Conservation (phyloP, 176 grass and related monocot genomes). For the Oryza glumipatula region DNA sequence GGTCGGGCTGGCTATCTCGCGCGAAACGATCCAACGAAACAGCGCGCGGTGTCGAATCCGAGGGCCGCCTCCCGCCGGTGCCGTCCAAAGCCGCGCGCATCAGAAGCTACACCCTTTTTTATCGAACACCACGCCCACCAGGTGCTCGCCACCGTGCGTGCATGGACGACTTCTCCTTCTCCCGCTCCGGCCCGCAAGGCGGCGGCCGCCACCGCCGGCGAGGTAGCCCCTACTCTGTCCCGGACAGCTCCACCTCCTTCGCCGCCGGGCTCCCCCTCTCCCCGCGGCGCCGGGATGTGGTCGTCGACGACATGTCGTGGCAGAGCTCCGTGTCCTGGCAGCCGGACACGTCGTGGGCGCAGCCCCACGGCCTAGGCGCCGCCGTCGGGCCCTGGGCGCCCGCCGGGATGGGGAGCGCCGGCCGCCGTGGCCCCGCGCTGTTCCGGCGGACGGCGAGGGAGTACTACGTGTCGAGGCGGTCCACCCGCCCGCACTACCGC, state of each 20-base stretch:
- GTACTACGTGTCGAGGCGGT: constrained; percentile 49
- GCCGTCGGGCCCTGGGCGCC: constrained; percentile 62
- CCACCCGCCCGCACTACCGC: not conserved
- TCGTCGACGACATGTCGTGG: constrained; percentile 60
- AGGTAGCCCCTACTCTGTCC: constrained; percentile 23
- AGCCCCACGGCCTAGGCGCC: constrained; percentile 61
- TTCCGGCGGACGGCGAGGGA: constrained; percentile 66
- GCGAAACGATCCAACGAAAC: not conserved
- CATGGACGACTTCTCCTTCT: constrained; percentile 72
- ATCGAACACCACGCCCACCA: not conserved
- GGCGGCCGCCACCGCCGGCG: constrained; percentile 18
- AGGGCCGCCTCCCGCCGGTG: constrained; percentile 28
- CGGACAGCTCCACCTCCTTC: constrained; percentile 34
- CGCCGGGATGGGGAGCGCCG: not conserved
- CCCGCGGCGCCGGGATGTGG: not conserved
- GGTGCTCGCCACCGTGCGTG: too few relatives aligned
- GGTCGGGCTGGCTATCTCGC: not conserved
- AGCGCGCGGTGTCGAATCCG: constrained; percentile 23
- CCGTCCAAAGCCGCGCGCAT: constrained; percentile 32
- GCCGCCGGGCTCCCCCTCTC: not conserved
- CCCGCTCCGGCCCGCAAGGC: constrained; percentile 44
- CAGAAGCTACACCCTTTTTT: constrained; percentile 32
- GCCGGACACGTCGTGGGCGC: constrained; percentile 52
- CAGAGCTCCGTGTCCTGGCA: constrained; percentile 70
- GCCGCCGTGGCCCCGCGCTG: constrained; percentile 47